phyloP scores from a whole-genome alignment of 768 basidiomycete genomes.

The Leccinum ochraceum region DNA sequence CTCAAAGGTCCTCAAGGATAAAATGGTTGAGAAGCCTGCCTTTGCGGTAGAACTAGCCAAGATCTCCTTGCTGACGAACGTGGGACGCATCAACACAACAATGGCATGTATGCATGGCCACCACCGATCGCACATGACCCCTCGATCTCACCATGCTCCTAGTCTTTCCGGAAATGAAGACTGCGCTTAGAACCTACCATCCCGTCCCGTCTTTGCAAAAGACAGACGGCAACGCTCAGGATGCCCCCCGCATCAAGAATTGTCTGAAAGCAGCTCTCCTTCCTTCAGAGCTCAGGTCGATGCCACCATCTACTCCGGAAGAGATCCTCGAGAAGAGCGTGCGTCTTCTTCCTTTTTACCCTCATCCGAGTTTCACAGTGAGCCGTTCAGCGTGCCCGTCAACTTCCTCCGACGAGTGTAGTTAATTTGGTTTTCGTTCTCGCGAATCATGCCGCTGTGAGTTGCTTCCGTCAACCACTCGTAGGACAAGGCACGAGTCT shows the following conservation, averaged over 20 bases:
- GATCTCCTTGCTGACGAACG: conserved; percentile 83
- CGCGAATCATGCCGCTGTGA: conserved; percentile 73
- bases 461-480: conserved; percentile 25
- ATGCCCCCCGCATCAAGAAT: conserved; percentile 91
- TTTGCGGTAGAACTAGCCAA: conserved; percentile 82
- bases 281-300: conserved; percentile 62
- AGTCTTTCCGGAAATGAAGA: conserved; percentile 96
- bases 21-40: conserved; percentile 79
- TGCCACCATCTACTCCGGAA: conserved; percentile 71
- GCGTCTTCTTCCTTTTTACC: conserved; percentile 28
- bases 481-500: conserved; percentile 8
- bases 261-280: conserved; percentile 81
- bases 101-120: conserved; percentile 67
- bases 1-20: conserved; percentile 85
- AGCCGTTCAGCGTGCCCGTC: conserved; percentile 49
- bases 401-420: conserved; percentile 79
- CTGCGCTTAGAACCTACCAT: conserved; percentile 85
- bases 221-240: conserved; percentile 85
- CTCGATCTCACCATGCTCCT: conserved; percentile 24
- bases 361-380: conserved; percentile 7
- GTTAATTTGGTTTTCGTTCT: conserved; percentile 87
- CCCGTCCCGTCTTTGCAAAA: conserved; percentile 87
- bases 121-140: conserved; percentile 8
- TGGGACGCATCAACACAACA: conserved; percentile 90
- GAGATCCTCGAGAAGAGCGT: conserved; percentile 73